Base-by-base conservation (phyloP, 805 yeast species). In the Wickerhamomyces subpelliculosus region DNA sequence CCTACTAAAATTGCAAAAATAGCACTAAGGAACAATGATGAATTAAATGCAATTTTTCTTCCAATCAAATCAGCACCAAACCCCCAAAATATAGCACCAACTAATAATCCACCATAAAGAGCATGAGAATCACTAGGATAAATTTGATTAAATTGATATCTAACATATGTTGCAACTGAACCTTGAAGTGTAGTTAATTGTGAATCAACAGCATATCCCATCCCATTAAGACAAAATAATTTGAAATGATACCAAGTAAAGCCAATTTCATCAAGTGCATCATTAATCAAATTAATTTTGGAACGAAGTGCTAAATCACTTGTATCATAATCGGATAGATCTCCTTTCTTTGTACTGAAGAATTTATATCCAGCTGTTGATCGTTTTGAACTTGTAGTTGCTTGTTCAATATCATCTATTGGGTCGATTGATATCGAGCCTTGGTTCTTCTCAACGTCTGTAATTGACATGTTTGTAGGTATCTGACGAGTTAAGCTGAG, bases 211-310 rank as follows among this genome's bases (percentile, higher is more conserved):
- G 70, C 61, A 41, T 71, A 72, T 22, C 78, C 78, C 50, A 65
- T 62, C 9, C 78, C 78, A 18, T 74, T 73, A 17, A 72, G 47
- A 38, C 61, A 56, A 47, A 72, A 72, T 9, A 68, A 47, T 44
- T 68, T 62, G 27, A 61, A 56, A 40, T 72, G 77, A 42, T 65
- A 70, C 65, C 71, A 65, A 2, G 82, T 75, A 55, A 76, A 74
- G 0, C 82, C 82, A 44, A 76, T 72, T 44, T 76, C 78, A 50
- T 76, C 79, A 32, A 76, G 55, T 7, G 81, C 76, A 40, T 71
- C 59, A 50, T 75, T 73, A 31, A 75, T 54, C 8, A 74, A 51
- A 26, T 51, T 54, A 47, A 72, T 68, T 37, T 72, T 73, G 8
- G 38, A 34, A 27, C 39, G 29, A 2, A 47, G 22, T 5, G 35